These are phyloP conservation scores for Pyrus communis DNA, from an alignment of 306 rosid species.

Conservation along the genomic window DNA sequence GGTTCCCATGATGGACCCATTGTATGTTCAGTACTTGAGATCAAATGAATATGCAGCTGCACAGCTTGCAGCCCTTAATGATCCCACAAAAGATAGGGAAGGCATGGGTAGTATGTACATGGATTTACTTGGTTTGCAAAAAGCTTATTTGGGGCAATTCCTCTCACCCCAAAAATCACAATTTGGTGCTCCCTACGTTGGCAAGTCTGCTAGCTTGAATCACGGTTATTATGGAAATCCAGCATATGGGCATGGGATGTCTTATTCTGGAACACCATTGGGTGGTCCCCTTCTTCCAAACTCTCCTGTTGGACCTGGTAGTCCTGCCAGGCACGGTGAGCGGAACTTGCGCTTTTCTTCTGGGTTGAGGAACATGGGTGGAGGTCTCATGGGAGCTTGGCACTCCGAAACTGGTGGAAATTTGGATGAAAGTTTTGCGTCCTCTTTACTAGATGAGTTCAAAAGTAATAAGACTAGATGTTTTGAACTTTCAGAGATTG, in stretches of 20 bases:
- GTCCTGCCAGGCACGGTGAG: conserved; percentile 72
- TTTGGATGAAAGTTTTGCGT: conserved; percentile 62
- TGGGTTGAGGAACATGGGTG: conserved; percentile 76
- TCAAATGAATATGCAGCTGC: conserved; percentile 70
- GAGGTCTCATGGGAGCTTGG: conserved; percentile 76
- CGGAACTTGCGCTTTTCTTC: conserved; percentile 65
- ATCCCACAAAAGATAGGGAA: conserved; percentile 57
- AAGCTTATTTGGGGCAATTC: conserved; percentile 67
- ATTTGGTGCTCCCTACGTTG: conserved; percentile 48
- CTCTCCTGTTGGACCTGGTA: conserved; percentile 81
- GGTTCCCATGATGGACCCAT: conserved; percentile 67
- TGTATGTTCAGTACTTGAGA: conserved; percentile 76
- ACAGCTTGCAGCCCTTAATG: conserved; percentile 62
- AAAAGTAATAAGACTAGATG: conserved; percentile 77
- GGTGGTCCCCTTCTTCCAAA: conserved; percentile 52
- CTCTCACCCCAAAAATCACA: conserved; percentile 74
- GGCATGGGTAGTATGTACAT: conserved; percentile 55
- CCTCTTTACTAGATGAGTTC: conserved; percentile 84
- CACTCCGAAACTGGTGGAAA: conserved; percentile 60
- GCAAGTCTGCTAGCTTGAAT: conserved; percentile 63
- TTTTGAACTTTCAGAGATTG: conserved; percentile 81
- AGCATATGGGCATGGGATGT: conserved; percentile 61
- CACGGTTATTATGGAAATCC: conserved; percentile 74
- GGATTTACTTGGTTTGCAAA: conserved; percentile 72
- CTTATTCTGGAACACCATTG: conserved; percentile 78